Evolutionary conservation across 1,284 basidiomycete species (phyloP).

Genomic region (Sporisorium sorghi): DNA sequence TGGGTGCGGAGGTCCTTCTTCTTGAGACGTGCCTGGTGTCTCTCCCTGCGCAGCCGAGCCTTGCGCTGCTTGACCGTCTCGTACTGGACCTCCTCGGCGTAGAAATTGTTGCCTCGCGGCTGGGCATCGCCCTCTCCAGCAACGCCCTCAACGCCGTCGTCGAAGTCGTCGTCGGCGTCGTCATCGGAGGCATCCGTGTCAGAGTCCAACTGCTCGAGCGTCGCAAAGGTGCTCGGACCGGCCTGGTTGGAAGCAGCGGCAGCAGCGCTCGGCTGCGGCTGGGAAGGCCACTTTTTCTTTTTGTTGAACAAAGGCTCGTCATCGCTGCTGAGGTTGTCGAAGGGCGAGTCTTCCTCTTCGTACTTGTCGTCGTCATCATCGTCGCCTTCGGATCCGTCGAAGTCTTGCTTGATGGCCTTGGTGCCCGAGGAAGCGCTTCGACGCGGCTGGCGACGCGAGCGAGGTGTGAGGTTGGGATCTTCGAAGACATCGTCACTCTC

Average conservation of each 20-base stretch:
- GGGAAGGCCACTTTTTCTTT: conserved; percentile 11
- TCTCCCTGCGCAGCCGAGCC: conserved; percentile 46
- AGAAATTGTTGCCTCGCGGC: conserved; percentile 31
- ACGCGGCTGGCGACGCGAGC: conserved; percentile 37
- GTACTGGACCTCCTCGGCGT: conserved; percentile 48
- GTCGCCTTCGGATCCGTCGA: conserved; percentile 19
- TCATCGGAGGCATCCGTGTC: conserved; percentile 25
- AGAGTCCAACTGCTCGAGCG: conserved; percentile 18
- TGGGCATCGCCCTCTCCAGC: conserved; percentile 32
- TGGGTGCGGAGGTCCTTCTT: conserved; percentile 37
- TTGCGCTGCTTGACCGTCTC: conserved; percentile 61
- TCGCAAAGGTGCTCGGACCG: conserved; percentile 31
- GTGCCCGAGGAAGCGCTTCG: conserved; percentile 27
- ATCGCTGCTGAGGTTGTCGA: conserved; percentile 32
- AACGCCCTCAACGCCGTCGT: conserved; percentile 34
- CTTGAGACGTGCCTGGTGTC: conserved; percentile 39
- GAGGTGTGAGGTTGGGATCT: conserved; percentile 21
- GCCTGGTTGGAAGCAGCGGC: conserved; percentile 9
- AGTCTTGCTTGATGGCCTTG: conserved; percentile 18
- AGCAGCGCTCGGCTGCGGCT: neutral
- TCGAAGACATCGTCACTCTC: conserved; percentile 40
- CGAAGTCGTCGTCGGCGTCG: conserved; percentile 37
- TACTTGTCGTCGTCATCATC: conserved; percentile 11
- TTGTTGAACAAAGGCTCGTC: conserved; percentile 25
- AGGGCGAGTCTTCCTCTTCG: conserved; percentile 11